Conservation (phyloP, 768 basidiomycete genomes). For the Phaffia australis region DNA sequence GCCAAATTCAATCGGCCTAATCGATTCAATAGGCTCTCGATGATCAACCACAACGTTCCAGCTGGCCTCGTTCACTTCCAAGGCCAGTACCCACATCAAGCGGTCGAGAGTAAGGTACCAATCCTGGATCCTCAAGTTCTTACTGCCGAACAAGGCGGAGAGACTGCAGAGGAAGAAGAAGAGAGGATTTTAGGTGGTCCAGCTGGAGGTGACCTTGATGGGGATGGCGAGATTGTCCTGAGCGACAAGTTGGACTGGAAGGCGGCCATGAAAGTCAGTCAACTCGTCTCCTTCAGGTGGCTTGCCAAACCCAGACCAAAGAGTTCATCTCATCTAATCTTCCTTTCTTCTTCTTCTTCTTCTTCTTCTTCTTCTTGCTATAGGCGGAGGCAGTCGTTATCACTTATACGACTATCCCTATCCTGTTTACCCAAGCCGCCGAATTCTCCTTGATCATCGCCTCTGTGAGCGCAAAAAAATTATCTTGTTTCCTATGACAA, state of each 20-base stretch:
- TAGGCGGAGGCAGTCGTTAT: constrained; percentile 20
- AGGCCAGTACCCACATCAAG: background rate
- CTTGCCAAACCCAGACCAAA: background rate
- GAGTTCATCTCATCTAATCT: background rate
- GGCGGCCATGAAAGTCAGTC: constrained; percentile 15
- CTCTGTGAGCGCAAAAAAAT: constrained; percentile 41
- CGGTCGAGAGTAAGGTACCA: constrained; percentile 5
- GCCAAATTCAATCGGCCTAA: too few relatives aligned
- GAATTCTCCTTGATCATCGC: constrained; percentile 79
- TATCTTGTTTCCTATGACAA: background rate
- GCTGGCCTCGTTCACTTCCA: too few relatives aligned
- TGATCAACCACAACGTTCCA: too few relatives aligned
- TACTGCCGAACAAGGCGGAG: constrained; percentile 23
- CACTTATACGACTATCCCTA: constrained; percentile 13
- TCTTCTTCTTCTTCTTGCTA: background rate
- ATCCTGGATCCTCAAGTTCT: constrained; percentile 14
- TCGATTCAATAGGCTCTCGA: too few relatives aligned
- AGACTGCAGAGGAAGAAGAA: constrained; percentile 25
- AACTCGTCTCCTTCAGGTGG: background rate
- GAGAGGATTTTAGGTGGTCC: constrained; percentile 18
- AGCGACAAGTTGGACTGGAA: constrained; percentile 11
- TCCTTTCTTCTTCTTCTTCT: background rate
- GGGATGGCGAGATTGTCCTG: background rate
- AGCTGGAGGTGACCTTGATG: constrained; percentile 14
- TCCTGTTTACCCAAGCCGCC: constrained; percentile 21